phyloP scores from a whole-genome alignment of 805 yeast genomes.

The Pichia scutulata region DNA sequence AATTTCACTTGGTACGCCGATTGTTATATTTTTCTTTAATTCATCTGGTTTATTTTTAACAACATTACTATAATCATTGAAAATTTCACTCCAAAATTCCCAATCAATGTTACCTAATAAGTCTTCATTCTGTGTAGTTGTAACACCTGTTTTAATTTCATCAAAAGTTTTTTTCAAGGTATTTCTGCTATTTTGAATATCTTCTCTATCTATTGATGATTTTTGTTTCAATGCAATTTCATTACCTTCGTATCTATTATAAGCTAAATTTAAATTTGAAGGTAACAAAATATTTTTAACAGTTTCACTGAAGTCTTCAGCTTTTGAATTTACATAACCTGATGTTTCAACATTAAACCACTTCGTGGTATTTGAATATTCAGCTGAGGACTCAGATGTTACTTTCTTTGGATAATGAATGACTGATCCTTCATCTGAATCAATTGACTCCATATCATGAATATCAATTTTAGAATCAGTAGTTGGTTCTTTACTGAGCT shows the following conservation, averaged over 20 bases:
- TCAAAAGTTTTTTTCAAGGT: slow-evolving; percentile 36
- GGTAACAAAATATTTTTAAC: slow-evolving; percentile 13
- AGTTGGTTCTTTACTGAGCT: not conserved
- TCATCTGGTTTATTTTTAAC: slow-evolving; percentile 54
- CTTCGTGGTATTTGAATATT: slow-evolving; percentile 6
- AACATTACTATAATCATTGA: slow-evolving; percentile 64
- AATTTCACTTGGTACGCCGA: slow-evolving; percentile 78
- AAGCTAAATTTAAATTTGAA: slow-evolving; percentile 50
- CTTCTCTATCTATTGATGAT: slow-evolving; percentile 45
- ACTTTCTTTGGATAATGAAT: slow-evolving; percentile 11
- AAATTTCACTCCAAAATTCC: slow-evolving; percentile 84
- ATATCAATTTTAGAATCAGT: not conserved
- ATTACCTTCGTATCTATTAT: slow-evolving; percentile 52
- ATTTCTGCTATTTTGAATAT: slow-evolving; percentile 40
- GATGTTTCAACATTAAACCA: slow-evolving; percentile 24
- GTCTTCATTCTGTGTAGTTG: slow-evolving; percentile 27
- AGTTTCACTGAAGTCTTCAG: slow-evolving; percentile 15
- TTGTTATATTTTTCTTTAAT: slow-evolving; percentile 52
- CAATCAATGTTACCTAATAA: slow-evolving; percentile 48
- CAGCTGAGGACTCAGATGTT: not conserved
- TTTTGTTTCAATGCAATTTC: slow-evolving; percentile 42
- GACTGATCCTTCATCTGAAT: slow-evolving; percentile 10
- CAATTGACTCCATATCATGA: slow-evolving; percentile 10
- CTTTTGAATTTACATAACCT: slow-evolving; percentile 7
- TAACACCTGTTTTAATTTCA: slow-evolving; percentile 43